Conservation (phyloP, 2,329 filamentous ascomycete species). For the Alternaria infectoria region DNA sequence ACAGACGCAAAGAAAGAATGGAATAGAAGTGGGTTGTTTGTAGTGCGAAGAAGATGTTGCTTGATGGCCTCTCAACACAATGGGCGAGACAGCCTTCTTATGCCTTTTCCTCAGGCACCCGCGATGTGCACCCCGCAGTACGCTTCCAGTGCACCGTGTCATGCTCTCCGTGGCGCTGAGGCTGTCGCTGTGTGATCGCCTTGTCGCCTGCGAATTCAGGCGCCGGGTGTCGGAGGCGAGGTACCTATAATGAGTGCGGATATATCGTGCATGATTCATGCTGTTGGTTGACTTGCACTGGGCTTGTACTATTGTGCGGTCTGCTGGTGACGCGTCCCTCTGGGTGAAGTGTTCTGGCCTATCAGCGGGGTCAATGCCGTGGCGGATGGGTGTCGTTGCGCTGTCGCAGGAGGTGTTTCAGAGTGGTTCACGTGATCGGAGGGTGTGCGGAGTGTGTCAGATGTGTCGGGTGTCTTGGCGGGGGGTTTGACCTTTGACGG, state of each 20-base stretch:
- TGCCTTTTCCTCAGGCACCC: background rate
- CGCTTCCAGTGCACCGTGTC: background rate
- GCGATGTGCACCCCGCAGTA: background rate
- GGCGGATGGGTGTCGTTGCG: background rate
- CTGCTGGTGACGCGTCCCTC: background rate
- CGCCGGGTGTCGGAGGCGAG: background rate
- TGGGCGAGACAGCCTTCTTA: background rate
- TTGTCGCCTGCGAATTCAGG: background rate
- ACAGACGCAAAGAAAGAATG: constrained; percentile 33
- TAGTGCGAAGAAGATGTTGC: background rate
- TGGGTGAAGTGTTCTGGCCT: background rate
- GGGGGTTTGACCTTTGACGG: background rate
- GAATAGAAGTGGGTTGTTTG: constrained; percentile 4
- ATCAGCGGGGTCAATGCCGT: background rate
- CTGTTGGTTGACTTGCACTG: background rate
- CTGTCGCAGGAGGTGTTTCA: constrained; percentile 9
- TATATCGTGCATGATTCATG: constrained; percentile 1
- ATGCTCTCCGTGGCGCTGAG: background rate
- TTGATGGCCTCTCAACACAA: background rate
- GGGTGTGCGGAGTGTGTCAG: constrained; percentile 6
- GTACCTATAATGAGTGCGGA: background rate
- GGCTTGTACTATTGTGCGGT: background rate
- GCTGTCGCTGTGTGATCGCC: constrained; percentile 22
- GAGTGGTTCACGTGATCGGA: background rate
- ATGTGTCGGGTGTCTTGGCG: constrained; percentile 3